Evolutionary conservation across 768 basidiomycete genomes (phyloP).

Genomic region (Clavaria fumosa): DNA sequence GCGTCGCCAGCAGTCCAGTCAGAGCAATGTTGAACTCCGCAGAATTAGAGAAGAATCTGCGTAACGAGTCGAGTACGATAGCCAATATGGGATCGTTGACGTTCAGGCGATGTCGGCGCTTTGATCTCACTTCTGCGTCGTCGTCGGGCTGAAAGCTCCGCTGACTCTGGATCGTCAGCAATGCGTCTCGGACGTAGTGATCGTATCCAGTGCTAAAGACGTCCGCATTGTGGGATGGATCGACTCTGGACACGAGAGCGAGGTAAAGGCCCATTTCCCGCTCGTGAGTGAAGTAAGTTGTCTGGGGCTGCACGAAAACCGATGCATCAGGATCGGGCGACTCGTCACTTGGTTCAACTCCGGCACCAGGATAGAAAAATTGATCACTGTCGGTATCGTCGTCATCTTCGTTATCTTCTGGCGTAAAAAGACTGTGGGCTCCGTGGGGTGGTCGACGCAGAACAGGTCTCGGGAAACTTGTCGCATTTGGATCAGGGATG

Average conservation of each 20-base stretch:
- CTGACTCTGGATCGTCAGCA: slow-evolving; percentile 51
- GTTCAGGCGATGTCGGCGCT: slow-evolving; percentile 59
- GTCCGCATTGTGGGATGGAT: slow-evolving; percentile 52
- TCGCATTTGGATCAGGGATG: slow-evolving; percentile 54
- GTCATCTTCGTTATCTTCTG: slow-evolving; percentile 36
- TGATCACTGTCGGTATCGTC: too few species aligned
- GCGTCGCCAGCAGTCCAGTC: slow-evolving; percentile 63
- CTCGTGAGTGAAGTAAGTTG: slow-evolving; percentile 67
- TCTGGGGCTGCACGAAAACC: slow-evolving; percentile 46
- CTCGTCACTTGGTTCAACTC: slow-evolving; percentile 13
- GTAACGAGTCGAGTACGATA: slow-evolving; percentile 50
- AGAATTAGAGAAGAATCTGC: slow-evolving; percentile 72
- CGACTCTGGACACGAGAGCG: slow-evolving; percentile 60
- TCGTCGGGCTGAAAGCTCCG: slow-evolving; percentile 36
- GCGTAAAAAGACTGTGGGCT: not conserved
- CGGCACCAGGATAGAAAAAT: slow-evolving; percentile 28
- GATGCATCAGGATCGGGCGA: slow-evolving; percentile 15
- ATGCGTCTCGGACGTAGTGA: slow-evolving; percentile 66
- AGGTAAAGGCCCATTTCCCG: slow-evolving; percentile 75
- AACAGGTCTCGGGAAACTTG: slow-evolving; percentile 52
- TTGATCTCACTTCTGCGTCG: slow-evolving; percentile 25
- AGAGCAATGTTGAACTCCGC: slow-evolving; percentile 81
- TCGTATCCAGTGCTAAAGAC: slow-evolving; percentile 77
- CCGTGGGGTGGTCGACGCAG: slow-evolving; percentile 15
- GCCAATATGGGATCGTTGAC: slow-evolving; percentile 65